These are phyloP conservation scores for Luffa aegyptiaca DNA, from an alignment of 306 rosid genomes.

Conservation along the genomic window DNA sequence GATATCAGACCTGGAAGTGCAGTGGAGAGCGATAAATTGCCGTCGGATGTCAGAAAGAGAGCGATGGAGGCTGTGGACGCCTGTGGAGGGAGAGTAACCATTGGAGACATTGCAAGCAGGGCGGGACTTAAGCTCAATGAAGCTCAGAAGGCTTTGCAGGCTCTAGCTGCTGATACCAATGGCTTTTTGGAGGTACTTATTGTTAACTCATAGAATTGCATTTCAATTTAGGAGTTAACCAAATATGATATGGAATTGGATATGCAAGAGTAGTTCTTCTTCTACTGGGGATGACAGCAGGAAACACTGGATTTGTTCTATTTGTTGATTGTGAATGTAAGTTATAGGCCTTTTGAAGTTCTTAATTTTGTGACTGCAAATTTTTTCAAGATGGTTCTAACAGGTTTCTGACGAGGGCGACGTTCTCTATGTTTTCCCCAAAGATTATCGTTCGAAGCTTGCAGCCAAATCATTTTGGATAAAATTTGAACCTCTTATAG, in stretches of 20 bases:
- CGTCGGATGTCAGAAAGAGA: conserved; percentile 74
- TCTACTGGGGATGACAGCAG: neutral
- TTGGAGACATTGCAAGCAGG: conserved; percentile 80
- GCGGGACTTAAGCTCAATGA: conserved; percentile 78
- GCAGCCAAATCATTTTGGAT: conserved; percentile 68
- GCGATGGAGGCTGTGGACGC: conserved; percentile 88
- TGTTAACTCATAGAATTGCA: neutral
- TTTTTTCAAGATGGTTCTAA: conserved; percentile 44
- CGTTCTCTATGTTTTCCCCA: conserved; percentile 77
- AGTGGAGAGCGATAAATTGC: conserved; percentile 65
- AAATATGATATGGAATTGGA: neutral
- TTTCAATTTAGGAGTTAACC: neutral
- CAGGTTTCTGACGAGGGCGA: conserved; percentile 97
- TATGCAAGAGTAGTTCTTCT: neutral
- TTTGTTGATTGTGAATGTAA: neutral
- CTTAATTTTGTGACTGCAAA: conserved; percentile 35
- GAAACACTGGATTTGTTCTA: neutral
- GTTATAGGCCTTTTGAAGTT: conserved; percentile 19
- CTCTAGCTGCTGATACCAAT: conserved; percentile 73
- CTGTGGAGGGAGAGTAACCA: conserved; percentile 73
- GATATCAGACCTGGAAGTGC: conserved; percentile 54
- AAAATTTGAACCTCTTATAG: conserved; percentile 65
- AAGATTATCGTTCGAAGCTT: conserved; percentile 76
- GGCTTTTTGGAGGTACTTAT: conserved; percentile 77
- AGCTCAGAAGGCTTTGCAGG: conserved; percentile 89